phyloP scores from a whole-genome alignment of 2,329 filamentous ascomycete species.

The Tolypocladium tropicale region DNA sequence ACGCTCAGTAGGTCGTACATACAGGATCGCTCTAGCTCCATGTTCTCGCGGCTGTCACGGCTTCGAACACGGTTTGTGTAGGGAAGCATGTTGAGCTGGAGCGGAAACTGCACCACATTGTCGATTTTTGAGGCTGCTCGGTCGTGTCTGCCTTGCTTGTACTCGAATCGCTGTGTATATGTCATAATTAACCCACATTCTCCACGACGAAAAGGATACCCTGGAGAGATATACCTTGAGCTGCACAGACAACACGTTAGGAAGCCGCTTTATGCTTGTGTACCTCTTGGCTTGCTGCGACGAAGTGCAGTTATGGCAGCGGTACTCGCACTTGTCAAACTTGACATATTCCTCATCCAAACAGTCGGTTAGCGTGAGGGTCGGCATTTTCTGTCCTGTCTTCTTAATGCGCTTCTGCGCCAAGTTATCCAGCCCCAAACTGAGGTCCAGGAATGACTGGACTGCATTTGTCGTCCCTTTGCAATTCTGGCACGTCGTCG shows the following conservation, averaged over 20 bases:
- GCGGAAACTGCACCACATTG: conserved; percentile 73
- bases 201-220: neutral
- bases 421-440: conserved; percentile 69
- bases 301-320: conserved; percentile 68
- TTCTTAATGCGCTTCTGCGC: conserved; percentile 55
- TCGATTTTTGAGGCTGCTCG: conserved; percentile 77
- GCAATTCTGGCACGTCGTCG: conserved; percentile 84
- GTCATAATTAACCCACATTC: neutral
- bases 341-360: conserved; percentile 79
- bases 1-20: conserved; percentile 83
- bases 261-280: conserved; percentile 72
- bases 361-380: conserved; percentile 55
- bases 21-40: conserved; percentile 54
- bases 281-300: conserved; percentile 76
- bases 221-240: conserved; percentile 56
- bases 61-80: conserved; percentile 63
- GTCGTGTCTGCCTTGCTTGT: conserved; percentile 53
- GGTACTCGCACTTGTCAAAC: conserved; percentile 81
- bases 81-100: conserved; percentile 81
- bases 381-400: conserved; percentile 32
- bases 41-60: conserved; percentile 39
- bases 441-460: conserved; percentile 86
- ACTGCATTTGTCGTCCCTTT: conserved; percentile 70
- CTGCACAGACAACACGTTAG: conserved; percentile 84
- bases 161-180: conserved; percentile 54